Conservation (phyloP, 2,329 filamentous ascomycete genomes). For the Sporothrix pallida region DNA sequence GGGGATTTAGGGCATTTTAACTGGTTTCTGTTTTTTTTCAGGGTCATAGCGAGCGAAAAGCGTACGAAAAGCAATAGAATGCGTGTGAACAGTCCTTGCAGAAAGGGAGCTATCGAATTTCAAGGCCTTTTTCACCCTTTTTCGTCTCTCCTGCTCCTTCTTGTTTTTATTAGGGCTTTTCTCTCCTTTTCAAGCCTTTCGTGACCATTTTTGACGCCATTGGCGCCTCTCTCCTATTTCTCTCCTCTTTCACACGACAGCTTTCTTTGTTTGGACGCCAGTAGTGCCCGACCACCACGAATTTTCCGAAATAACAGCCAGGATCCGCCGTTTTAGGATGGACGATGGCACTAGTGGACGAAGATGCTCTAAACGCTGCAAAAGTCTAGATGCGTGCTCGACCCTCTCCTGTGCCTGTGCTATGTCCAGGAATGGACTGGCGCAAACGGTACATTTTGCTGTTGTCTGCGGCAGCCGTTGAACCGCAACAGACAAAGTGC, state of each 20-base stretch:
- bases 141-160: no score
- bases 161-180: not conserved
- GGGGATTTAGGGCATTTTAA: no score
- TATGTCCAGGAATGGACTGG: not conserved
- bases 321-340: slow-evolving; percentile 11
- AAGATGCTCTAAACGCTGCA: not conserved
- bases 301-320: not conserved
- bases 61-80: not conserved
- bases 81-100: not conserved
- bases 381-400: not conserved
- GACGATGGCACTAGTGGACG: not conserved
- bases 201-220: no score
- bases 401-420: no score
- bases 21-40: not conserved
- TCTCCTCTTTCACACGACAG: no score
- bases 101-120: slow-evolving; percentile 1
- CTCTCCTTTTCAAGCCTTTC: not conserved
- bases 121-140: not conserved
- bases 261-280: not conserved
- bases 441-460: not conserved
- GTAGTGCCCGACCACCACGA: not conserved
- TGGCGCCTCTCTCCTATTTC: no score
- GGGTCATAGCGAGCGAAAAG: not conserved
- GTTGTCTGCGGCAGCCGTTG: not conserved
- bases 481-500: not conserved